A percentile compares a stretch with the other conserved stretches of the same genome.
Conservation (phyloP, 202 grass and related monocot genomes). For the Digitaria exilis region DNA sequence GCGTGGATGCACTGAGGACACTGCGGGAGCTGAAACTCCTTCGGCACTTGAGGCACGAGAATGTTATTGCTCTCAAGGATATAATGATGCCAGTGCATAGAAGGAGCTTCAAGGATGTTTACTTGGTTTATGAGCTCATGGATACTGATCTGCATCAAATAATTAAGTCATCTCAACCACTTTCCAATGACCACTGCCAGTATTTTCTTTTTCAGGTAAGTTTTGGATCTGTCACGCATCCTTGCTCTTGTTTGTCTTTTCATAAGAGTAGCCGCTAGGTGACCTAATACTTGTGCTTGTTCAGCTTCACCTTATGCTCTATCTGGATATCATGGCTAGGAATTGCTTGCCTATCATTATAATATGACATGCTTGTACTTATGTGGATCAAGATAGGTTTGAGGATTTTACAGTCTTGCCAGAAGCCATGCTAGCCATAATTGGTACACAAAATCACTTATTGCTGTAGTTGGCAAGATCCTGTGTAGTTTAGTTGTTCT, state of each 20-base stretch:
- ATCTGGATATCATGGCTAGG: background rate
- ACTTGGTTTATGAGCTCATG: conserved; percentile 93
- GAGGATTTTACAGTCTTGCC: conserved; percentile 13
- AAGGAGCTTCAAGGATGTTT: conserved; percentile 86
- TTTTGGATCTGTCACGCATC: background rate
- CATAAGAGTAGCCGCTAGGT: background rate
- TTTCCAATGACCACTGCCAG: conserved; percentile 82
- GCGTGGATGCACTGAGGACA: conserved; percentile 73
- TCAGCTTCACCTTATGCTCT: background rate
- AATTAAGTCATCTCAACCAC: conserved; percentile 69
- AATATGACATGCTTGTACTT: conserved; percentile 3
- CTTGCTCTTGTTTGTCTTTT: conserved; percentile 8
- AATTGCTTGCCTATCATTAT: background rate
- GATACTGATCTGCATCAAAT: conserved; percentile 88
- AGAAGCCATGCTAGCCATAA: background rate
- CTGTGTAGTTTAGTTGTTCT: background rate
- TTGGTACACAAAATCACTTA: background rate
- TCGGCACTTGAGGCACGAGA: conserved; percentile 75
- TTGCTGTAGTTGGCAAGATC: background rate
- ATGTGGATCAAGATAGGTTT: background rate
- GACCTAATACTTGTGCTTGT: background rate
- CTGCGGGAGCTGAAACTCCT: conserved; percentile 83
- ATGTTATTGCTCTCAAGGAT: conserved; percentile 83
- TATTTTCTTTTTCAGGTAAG: conserved; percentile 91
- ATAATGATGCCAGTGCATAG: conserved; percentile 87